A percentile compares a stretch with the other conserved stretches of the same genome.
Evolutionary conservation across 1,284 basidiomycete species (phyloP).

Genomic region (Apiotrichum porosum): DNA sequence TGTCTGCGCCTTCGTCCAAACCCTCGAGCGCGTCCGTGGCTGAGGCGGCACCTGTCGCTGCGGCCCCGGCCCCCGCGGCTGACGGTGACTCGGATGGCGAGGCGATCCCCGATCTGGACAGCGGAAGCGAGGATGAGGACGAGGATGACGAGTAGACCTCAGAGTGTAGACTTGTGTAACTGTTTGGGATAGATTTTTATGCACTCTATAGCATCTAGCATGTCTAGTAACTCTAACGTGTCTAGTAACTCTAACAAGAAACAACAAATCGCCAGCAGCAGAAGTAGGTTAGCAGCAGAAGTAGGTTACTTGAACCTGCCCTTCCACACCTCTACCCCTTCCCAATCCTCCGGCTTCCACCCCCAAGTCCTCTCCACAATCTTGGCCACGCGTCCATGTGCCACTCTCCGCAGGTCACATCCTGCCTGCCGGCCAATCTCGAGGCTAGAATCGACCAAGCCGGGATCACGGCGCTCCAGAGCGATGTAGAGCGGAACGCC

Average conservation of each 20-base stretch:
- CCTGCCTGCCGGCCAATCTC: constrained; percentile 52
- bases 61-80: neutral
- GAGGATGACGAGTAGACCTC: constrained; percentile 36
- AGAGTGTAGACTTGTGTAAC: neutral
- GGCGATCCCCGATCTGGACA: constrained; percentile 53
- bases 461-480: constrained; percentile 70
- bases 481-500: constrained; percentile 57
- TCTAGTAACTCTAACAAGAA: no score
- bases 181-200: neutral
- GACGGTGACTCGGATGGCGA: constrained; percentile 50
- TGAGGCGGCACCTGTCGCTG: neutral
- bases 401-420: constrained; percentile 60
- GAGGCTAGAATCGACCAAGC: constrained; percentile 59
- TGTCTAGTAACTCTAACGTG: no score
- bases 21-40: neutral
- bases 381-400: constrained; percentile 59
- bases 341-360: constrained; percentile 42
- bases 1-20: constrained; percentile 4
- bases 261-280: no score
- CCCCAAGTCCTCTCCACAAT: constrained; percentile 58
- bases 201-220: no score
- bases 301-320: constrained; percentile 13
- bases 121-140: constrained; percentile 46
- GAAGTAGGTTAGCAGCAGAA: no score
- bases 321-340: constrained; percentile 46